These are phyloP conservation scores for Akanthomyces muscarius DNA, from an alignment of 2,329 filamentous ascomycete species.

Conservation along the genomic window DNA sequence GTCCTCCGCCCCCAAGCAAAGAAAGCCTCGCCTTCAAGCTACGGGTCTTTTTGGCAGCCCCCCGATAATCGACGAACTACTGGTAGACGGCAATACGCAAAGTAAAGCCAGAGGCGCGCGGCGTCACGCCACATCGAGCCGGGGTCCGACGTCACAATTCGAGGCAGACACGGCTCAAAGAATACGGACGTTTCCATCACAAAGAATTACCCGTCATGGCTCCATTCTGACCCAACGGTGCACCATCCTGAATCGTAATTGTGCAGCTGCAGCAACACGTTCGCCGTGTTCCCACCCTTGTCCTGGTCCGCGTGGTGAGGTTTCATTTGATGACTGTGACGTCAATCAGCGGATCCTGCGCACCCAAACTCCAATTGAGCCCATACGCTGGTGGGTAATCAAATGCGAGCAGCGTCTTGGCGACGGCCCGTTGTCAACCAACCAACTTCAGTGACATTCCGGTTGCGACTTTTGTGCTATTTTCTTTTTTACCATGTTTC, in stretches of 20 bases:
- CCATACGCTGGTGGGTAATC: background rate
- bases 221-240: background rate
- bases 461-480: background rate
- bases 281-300: background rate
- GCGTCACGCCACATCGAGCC: constrained; percentile 7
- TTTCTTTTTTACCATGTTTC: background rate
- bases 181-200: background rate
- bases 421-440: constrained; percentile 1
- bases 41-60: background rate
- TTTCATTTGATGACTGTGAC: constrained; percentile 13
- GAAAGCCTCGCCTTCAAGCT: background rate
- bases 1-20: background rate
- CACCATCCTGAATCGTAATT: background rate
- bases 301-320: background rate
- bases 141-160: background rate
- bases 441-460: background rate
- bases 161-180: too few species aligned
- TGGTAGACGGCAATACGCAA: background rate
- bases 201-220: background rate
- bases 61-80: background rate
- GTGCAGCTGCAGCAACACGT: background rate
- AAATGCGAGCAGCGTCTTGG: constrained; percentile 6
- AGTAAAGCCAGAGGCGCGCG: background rate
- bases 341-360: constrained; percentile 10
- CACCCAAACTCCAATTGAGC: background rate